Percentiles rank a stretch among this genome's conserved stretches.
These are phyloP conservation scores for Saccharomyces eubayanus DNA, from an alignment of 805 yeast genomes.

Conservation along the genomic window DNA sequence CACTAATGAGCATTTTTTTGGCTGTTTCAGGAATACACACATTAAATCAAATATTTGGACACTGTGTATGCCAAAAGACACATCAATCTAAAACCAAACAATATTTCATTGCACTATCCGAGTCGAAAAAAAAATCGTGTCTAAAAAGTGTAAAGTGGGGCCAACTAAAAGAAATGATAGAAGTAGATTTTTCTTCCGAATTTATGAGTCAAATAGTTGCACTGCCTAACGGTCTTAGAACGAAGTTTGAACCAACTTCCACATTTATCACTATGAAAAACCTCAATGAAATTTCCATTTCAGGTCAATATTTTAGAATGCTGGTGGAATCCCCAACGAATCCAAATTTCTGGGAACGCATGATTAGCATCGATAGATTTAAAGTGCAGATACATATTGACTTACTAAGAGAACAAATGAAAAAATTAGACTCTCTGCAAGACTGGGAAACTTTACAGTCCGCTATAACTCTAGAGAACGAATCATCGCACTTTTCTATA, in stretches of 20 bases:
- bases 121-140: slow-evolving; percentile 10
- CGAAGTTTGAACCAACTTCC: slow-evolving; percentile 39
- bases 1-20: slow-evolving; percentile 39
- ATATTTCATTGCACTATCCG: slow-evolving; percentile 18
- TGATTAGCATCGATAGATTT: slow-evolving; percentile 35
- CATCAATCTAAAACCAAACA: slow-evolving; percentile 24
- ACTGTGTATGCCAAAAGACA: slow-evolving; percentile 17
- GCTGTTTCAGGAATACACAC: slow-evolving; percentile 39
- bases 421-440: slow-evolving; percentile 4
- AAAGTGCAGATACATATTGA: slow-evolving; percentile 24
- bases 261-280: slow-evolving; percentile 16
- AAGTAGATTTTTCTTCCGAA: slow-evolving; percentile 17
- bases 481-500: slow-evolving; percentile 43
- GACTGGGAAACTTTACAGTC: slow-evolving; percentile 13
- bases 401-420: slow-evolving; percentile 21
- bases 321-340: slow-evolving; percentile 47
- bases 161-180: slow-evolving; percentile 17
- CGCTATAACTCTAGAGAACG: slow-evolving; percentile 35
- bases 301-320: slow-evolving; percentile 34
- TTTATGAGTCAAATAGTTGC: slow-evolving; percentile 24
- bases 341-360: slow-evolving; percentile 41
- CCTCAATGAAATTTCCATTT: slow-evolving; percentile 16
- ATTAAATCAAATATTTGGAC: slow-evolving; percentile 35
- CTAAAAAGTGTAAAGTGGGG: slow-evolving; percentile 13
- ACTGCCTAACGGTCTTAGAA: slow-evolving; percentile 42